Percentiles rank a stretch among this genome's conserved stretches.
Conservation (phyloP, 306 rosid genomes). For the cucumber (Cucumis sativus) region Cucumber_9930_V3 NC_026659.2:28329001-28329500, state of each 20-base stretch:
- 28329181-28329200: not conserved
- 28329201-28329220: not conserved
- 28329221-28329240: not conserved
- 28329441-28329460: not conserved
- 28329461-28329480: conserved; percentile 1
- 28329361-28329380: not conserved
- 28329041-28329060: not conserved
- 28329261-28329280: not conserved
- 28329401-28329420: not conserved
- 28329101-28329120: not conserved
- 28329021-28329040: not conserved
- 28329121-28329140: not conserved
- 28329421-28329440: not conserved
- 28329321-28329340: not conserved
- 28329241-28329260: not conserved
- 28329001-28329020: too few species aligned
- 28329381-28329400: not conserved
- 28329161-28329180: not conserved
- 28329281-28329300: conserved; percentile 13
- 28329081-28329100: conserved; percentile 5
- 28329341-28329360: too few species aligned
- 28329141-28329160: not conserved
- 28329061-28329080: not conserved
- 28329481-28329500: conserved; percentile 4
- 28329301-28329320: conserved; percentile 4